A percentile compares a stretch with the other conserved stretches of the same genome.
Evolutionary conservation across 108 stramenopile species (phyloP).

Genomic region (Cyclostephanos tholiformis): DNA sequence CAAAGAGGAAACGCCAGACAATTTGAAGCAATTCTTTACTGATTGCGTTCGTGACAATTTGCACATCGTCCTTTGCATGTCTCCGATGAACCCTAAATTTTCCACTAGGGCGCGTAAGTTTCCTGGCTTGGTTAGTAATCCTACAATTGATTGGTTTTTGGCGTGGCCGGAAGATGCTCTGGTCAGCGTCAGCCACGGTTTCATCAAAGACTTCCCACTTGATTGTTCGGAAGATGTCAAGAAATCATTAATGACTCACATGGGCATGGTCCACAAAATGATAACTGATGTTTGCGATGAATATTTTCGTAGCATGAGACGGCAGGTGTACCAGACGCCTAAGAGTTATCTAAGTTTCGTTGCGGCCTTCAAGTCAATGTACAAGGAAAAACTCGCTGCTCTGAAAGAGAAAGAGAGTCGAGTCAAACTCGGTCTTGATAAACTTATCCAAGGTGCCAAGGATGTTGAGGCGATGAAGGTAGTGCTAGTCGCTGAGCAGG

Average conservation of each 20-base stretch:
- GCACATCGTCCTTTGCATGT: slow-evolving; percentile 93
- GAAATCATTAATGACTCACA: slow-evolving; percentile 72
- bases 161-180: slow-evolving; percentile 92
- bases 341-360: slow-evolving; percentile 91
- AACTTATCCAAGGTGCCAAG: slow-evolving; percentile 87
- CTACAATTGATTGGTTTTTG: slow-evolving; percentile 94
- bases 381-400: slow-evolving; percentile 73
- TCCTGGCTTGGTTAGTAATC: slow-evolving; percentile 82
- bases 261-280: slow-evolving; percentile 90
- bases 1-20: slow-evolving; percentile 83
- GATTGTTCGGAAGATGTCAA: slow-evolving; percentile 78
- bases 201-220: slow-evolving; percentile 77
- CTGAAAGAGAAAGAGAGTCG: slow-evolving; percentile 86
- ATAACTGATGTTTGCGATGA: slow-evolving; percentile 86
- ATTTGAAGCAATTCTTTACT: slow-evolving; percentile 87
- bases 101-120: slow-evolving; percentile 87
- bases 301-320: slow-evolving; percentile 82
- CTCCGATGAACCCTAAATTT: slow-evolving; percentile 91
- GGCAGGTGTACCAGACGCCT: slow-evolving; percentile 90
- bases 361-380: slow-evolving; percentile 80
- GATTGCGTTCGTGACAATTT: slow-evolving; percentile 88
- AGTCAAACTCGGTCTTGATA: slow-evolving; percentile 84
- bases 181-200: slow-evolving; percentile 76
- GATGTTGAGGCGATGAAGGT: slow-evolving; percentile 90
- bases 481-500: slow-evolving; percentile 82